Percentiles rank a stretch among this genome's conserved stretches.
Evolutionary conservation across 2,329 filamentous ascomycete species (phyloP).

Genomic region (Epichloe baconii): DNA sequence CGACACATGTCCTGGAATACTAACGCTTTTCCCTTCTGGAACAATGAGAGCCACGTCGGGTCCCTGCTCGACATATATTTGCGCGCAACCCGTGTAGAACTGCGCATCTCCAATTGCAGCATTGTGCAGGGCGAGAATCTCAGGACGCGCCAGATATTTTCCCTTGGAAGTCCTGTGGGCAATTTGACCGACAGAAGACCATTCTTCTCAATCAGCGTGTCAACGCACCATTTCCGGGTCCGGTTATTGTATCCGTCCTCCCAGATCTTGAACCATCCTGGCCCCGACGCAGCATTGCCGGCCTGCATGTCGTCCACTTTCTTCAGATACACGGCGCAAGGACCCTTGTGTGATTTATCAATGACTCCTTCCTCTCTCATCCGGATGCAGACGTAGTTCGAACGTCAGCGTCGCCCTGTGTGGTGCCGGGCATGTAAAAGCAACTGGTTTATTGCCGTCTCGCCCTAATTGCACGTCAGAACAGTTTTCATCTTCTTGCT

Average conservation of each 20-base stretch:
- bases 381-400: constrained; percentile 49
- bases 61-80: constrained; percentile 45
- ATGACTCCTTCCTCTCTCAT: constrained; percentile 42
- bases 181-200: constrained; percentile 51
- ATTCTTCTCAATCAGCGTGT: constrained; percentile 51
- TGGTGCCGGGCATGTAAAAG: constrained; percentile 33
- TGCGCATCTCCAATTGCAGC: constrained; percentile 49
- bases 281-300: constrained; percentile 38
- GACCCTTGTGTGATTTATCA: constrained; percentile 50
- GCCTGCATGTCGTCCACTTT: constrained; percentile 43
- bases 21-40: constrained; percentile 24
- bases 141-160: constrained; percentile 58
- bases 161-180: constrained; percentile 49
- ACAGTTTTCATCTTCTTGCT: neutral
- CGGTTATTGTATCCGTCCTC: constrained; percentile 49
- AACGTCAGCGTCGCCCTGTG: constrained; percentile 49
- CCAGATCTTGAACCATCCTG: constrained; percentile 71
- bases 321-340: constrained; percentile 64
- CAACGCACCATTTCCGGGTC: constrained; percentile 52
- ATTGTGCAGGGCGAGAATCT: constrained; percentile 56
- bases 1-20: constrained; percentile 54
- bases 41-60: constrained; percentile 30
- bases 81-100: constrained; percentile 60
- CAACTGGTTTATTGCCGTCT: constrained; percentile 30
- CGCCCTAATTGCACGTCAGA: constrained; percentile 20